Base-by-base conservation (phyloP, 495 filamentous ascomycete genomes). In the Penicillium verhagenii region DNA sequence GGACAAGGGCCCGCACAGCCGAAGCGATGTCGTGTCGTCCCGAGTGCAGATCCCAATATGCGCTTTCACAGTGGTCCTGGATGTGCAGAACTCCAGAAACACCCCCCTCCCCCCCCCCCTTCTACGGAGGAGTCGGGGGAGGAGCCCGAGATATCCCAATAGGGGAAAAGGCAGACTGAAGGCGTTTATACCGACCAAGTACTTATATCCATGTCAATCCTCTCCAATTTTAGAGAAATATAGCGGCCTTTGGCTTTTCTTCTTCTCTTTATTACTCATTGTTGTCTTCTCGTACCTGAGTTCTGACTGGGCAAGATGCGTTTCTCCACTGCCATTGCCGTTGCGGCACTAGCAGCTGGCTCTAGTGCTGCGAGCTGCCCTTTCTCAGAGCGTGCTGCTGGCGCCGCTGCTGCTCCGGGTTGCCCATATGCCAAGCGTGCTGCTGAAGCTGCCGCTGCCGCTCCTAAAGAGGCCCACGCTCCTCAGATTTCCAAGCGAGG, bases 321-420 rank as follows among this genome's bases (percentile, higher is more conserved):
- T 14, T 23, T 52, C 11, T 52, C 24, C 13, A 21, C 49, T 20
- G 49, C 35, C 4, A 4, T 42, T 52, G 24, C 23, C 37, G 25
- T 52, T 52, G 37, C 49, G 19, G 38, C 35, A 11, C 37, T 52
- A 3, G 49, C 38, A 23, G 49, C 25, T 13, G 37, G 23, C 49
- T 42, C 35, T 52, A 26, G 21, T 43, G 49, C 49, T 18, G 49
- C 24, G 6, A 18, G 49, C 35, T 52, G 49, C 38, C 49, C 49
- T 5, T 52, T 43, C 43, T 37, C 49, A 18, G 37, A 43, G 35
- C 49, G 35, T 43, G 49, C 49, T 25, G 24, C 21, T 19, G 24
- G 5, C 7, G 23, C 49, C 19, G 37, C 18, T 29, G 35, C 37
- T 16, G 21, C 42, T 19, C 21, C 42, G 20, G 49, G 37, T 6